A percentile compares a stretch with the other conserved stretches of the same genome.
These are phyloP conservation scores for Lipomyces chichibuensis DNA, from an alignment of 805 yeast species.

Conservation along the genomic window DNA sequence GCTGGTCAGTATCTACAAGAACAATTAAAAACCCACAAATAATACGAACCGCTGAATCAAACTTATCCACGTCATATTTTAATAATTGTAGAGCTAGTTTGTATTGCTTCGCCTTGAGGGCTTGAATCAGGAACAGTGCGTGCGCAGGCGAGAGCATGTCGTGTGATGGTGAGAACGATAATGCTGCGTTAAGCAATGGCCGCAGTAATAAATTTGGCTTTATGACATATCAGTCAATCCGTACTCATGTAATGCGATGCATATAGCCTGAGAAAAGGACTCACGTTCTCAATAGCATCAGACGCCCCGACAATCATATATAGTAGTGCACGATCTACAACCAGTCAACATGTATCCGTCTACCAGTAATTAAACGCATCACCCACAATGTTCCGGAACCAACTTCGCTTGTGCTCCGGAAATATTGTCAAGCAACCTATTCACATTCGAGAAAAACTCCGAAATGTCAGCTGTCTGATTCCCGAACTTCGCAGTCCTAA, in stretches of 20 bases:
- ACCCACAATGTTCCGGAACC: constrained; percentile 21
- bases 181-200: constrained; percentile 22
- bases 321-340: constrained; percentile 15
- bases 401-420: constrained; percentile 18
- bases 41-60: constrained; percentile 17
- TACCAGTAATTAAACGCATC: not conserved
- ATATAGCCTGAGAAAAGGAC: not conserved
- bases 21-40: not conserved
- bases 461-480: not conserved
- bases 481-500: not conserved
- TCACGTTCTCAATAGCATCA: constrained; percentile 10
- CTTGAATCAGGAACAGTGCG: constrained; percentile 17
- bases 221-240: not conserved
- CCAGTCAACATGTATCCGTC: not conserved
- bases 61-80: constrained; percentile 7
- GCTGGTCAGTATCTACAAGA: not conserved
- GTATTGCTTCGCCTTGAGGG: constrained; percentile 17
- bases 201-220: constrained; percentile 17
- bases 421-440: constrained; percentile 6
- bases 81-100: constrained; percentile 14
- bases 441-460: constrained; percentile 11
- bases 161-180: constrained; percentile 18
- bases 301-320: constrained; percentile 7
- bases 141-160: constrained; percentile 31
- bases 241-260: not conserved